phyloP scores from a whole-genome alignment of 495 filamentous ascomycete species.

The Aspergillus sparsus region DNA sequence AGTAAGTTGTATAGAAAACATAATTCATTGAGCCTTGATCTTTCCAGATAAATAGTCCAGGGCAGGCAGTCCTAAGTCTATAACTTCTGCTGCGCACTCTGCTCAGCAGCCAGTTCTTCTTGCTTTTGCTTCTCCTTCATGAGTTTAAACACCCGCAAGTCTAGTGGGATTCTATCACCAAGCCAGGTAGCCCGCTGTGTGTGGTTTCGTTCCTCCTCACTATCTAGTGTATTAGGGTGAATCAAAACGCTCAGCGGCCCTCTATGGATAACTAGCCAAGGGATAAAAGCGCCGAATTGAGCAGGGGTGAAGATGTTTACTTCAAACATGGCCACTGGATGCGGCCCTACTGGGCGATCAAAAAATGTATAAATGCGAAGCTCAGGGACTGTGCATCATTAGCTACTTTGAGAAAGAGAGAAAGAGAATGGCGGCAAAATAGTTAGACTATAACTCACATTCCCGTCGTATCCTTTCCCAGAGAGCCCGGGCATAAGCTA shows the following conservation, averaged over 20 bases:
- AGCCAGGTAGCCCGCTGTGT: slow-evolving; percentile 84
- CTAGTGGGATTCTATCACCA: slow-evolving; percentile 70
- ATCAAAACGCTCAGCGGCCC: slow-evolving; percentile 78
- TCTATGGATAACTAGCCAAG: slow-evolving; percentile 81
- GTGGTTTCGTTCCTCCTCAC: slow-evolving; percentile 64
- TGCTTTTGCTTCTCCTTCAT: slow-evolving; percentile 35
- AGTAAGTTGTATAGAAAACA: neutral
- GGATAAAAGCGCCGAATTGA: slow-evolving; percentile 84
- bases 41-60: neutral
- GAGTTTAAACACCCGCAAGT: slow-evolving; percentile 61
- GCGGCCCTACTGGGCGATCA: slow-evolving; percentile 77
- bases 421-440: neutral
- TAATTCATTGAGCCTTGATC: neutral
- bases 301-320: slow-evolving; percentile 83
- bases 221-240: slow-evolving; percentile 72
- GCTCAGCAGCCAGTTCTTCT: slow-evolving; percentile 23
- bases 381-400: slow-evolving; percentile 66
- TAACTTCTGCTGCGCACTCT: neutral
- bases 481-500: slow-evolving; percentile 65
- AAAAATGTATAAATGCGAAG: slow-evolving; percentile 78
- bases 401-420: neutral
- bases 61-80: neutral
- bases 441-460: slow-evolving; percentile 52
- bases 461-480: slow-evolving; percentile 78
- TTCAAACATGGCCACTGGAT: slow-evolving; percentile 86